Percentiles rank a stretch among this genome's conserved stretches.
Evolutionary conservation across 768 basidiomycete genomes (phyloP).

Genomic region (Tulasnella sp.): DNA sequence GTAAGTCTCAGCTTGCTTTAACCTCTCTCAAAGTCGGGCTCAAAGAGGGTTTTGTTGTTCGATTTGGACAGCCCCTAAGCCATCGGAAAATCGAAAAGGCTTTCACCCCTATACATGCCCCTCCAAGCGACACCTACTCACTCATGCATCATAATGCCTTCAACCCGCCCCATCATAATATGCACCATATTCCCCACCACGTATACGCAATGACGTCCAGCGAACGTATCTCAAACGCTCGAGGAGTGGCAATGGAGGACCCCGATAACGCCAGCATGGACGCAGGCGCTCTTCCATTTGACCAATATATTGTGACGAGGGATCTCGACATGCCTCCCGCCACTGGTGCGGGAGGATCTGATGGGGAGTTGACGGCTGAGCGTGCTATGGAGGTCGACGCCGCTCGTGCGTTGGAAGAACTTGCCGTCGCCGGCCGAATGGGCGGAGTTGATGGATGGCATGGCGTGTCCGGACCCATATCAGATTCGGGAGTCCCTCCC

Average conservation of each 20-base stretch:
- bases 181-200: constrained; percentile 18
- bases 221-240: constrained; percentile 23
- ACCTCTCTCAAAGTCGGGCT: neutral
- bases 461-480: neutral
- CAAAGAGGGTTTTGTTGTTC: neutral
- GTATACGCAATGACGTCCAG: constrained; percentile 16
- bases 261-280: constrained; percentile 8
- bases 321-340: neutral
- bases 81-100: constrained; percentile 14
- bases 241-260: constrained; percentile 4
- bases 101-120: constrained; percentile 15
- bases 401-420: constrained; percentile 20
- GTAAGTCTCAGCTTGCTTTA: neutral
- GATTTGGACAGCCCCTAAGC: neutral
- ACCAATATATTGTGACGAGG: neutral
- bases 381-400: constrained; percentile 25
- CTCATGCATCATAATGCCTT: constrained; percentile 13
- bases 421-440: constrained; percentile 7
- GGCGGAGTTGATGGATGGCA: neutral
- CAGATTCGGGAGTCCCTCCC: neutral
- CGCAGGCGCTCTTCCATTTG: constrained; percentile 2
- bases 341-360: neutral
- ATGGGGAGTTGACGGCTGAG: constrained; percentile 13
- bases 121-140: constrained; percentile 3
- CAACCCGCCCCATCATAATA: constrained; percentile 17